Conservation (phyloP, 2,329 filamentous ascomycete species). For the Ophiocordyceps robertsii region DNA sequence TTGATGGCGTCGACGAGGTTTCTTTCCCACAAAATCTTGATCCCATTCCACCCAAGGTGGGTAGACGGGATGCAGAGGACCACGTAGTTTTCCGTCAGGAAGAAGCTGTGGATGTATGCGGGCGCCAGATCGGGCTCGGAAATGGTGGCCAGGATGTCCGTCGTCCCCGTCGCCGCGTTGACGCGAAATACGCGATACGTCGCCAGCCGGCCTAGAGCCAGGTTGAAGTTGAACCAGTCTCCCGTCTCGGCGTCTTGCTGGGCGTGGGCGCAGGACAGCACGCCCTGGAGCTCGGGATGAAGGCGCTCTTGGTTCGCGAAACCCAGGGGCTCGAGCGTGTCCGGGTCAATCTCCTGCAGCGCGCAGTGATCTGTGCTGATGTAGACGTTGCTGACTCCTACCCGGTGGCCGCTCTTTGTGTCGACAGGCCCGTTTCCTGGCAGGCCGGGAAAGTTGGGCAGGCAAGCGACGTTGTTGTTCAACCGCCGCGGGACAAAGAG, state of each 20-base stretch:
- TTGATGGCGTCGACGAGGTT: constrained; percentile 58
- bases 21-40: constrained; percentile 47
- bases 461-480: constrained; percentile 53
- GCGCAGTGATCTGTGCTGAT: constrained; percentile 32
- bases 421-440: constrained; percentile 3
- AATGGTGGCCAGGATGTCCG: constrained; percentile 59
- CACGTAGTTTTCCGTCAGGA: constrained; percentile 57
- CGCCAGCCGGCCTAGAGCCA: constrained; percentile 42
- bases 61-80: constrained; percentile 61
- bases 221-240: constrained; percentile 71
- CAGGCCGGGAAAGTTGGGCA: constrained; percentile 49
- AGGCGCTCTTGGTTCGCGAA: constrained; percentile 45
- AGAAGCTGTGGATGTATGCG: constrained; percentile 75
- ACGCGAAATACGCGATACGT: constrained; percentile 60
- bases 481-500: constrained; percentile 30
- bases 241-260: constrained; percentile 59
- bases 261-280: constrained; percentile 56
- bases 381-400: constrained; percentile 10
- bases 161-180: constrained; percentile 47
- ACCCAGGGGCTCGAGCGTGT: constrained; percentile 60
- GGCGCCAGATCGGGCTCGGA: constrained; percentile 31
- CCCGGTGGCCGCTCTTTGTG: constrained; percentile 17
- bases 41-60: constrained; percentile 42
- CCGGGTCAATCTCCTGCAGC: constrained; percentile 51
- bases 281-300: constrained; percentile 56